Evolutionary conservation across 2,329 filamentous ascomycete species (phyloP), one percentile per base, ranked within the genome.

Genomic region (Verticillium nubilum): DNA sequence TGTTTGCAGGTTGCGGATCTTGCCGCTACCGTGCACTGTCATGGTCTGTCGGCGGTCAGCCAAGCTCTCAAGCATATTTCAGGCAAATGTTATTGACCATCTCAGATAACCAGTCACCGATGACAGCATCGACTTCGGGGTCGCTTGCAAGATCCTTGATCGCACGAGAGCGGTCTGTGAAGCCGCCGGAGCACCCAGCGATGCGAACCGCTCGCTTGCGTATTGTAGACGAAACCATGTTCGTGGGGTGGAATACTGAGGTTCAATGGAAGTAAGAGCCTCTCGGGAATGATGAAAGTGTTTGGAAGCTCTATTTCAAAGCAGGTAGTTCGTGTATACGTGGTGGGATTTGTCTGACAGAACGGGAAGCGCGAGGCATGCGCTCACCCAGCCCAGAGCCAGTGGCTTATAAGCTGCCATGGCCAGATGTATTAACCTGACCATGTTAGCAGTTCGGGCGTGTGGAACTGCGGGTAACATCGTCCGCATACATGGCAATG

Each of bases 11-110:
- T 59, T 56, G 9, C 59, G 60, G 2, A 63, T 62, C 15, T 64
- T 65, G 6, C 62, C 37, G 12, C 27, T 19, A n/a, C 55, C 63
- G 19, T 84, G 72, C 62, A 84, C 82, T 1, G 80, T 79, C 1
- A 75, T 72, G 61, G 83, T 80, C 61, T 82, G 52, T 28, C 6
- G 25, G n/a, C 27, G 12, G 52, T 53, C 12, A 47, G 42, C 13
- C 42, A 47, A n/a, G 42, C 42, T n/a, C 42, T 5, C 17, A 15
- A 37, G 17, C 12, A 5, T 15, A n/a, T 37, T 3, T 23, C 19
- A 28, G 7, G 9, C 5, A 6, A 25, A n/a, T n/a, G 25, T 15
- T 3, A 53, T 23, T 12, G 19, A 53, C 52, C 52, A 53, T 53
- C 27, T 53, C 52, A 29, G 28, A 52, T 42, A 58, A 29, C 58